Evolutionary conservation across 352 stramenopile genomes (phyloP).

Genomic region (Phytophthora aleatoria): DNA sequence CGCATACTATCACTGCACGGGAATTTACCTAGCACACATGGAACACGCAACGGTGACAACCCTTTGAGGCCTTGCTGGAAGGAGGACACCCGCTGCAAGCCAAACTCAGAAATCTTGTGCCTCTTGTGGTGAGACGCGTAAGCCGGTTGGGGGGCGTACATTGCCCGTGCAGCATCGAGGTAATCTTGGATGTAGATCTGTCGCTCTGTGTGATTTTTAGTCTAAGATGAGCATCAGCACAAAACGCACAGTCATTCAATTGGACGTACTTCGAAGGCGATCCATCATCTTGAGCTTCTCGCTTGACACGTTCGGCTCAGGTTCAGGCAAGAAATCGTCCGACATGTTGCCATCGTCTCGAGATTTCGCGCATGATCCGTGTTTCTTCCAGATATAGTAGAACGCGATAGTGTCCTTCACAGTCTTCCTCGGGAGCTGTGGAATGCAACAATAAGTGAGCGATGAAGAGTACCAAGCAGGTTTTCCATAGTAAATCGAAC

Average conservation of each 20-base stretch:
- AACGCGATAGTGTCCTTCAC: constrained; percentile 74
- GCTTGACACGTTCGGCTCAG: constrained; percentile 56
- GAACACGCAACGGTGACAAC: constrained; percentile 51
- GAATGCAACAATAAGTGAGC: constrained; percentile 4
- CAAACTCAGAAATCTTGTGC: constrained; percentile 57
- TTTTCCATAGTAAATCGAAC: constrained; percentile 26
- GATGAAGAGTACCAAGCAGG: background rate
- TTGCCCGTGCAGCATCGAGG: constrained; percentile 56
- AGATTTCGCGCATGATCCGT: constrained; percentile 50
- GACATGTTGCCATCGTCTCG: constrained; percentile 39
- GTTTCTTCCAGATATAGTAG: constrained; percentile 91
- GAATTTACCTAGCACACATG: constrained; percentile 47
- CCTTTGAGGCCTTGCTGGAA: constrained; percentile 60
- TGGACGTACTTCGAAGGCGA: constrained; percentile 59
- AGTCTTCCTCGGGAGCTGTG: constrained; percentile 65
- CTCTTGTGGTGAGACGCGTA: constrained; percentile 54
- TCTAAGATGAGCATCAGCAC: constrained; percentile 1
- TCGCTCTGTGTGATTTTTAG: constrained; percentile 43
- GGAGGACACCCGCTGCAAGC: constrained; percentile 49
- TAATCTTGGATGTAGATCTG: constrained; percentile 74
- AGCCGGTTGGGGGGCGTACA: constrained; percentile 48
- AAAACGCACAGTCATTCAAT: background rate
- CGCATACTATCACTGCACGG: background rate
- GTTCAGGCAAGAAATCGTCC: constrained; percentile 57
- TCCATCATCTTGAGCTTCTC: constrained; percentile 69